Percentiles rank a stretch among this genome's conserved stretches.
These are phyloP conservation scores for Neopestalotiopsis clavispora DNA, from an alignment of 2,329 filamentous ascomycete species.

Conservation along the genomic window DNA sequence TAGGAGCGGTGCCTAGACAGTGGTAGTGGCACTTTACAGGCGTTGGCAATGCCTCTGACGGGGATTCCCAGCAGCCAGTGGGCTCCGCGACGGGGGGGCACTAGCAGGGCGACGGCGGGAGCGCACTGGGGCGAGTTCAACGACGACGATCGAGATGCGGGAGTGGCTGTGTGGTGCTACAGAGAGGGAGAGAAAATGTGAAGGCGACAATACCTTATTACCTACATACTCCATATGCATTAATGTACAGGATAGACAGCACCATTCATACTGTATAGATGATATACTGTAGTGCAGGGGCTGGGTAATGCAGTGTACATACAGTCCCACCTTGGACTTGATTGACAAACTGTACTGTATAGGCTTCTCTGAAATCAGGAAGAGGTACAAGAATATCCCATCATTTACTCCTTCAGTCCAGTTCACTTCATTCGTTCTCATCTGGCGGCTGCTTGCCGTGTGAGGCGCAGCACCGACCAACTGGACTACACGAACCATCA, in stretches of 20 bases:
- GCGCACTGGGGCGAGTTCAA: not conserved
- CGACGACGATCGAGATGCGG: conserved; percentile 16
- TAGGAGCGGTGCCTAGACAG: not conserved
- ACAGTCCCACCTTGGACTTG: too few species aligned
- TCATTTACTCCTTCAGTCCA: not conserved
- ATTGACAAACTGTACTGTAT: too few species aligned
- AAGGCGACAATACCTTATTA: not conserved
- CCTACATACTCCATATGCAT: not conserved
- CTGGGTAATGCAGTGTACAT: too few species aligned
- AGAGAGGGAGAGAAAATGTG: not conserved
- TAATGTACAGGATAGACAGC: too few species aligned
- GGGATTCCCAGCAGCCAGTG: not conserved
- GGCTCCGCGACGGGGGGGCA: not conserved
- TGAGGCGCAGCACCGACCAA: not conserved
- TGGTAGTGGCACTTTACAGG: not conserved
- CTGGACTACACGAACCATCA: too few species aligned
- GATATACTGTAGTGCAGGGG: too few species aligned
- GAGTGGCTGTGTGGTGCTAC: conserved; percentile 13
- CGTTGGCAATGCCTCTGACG: not conserved
- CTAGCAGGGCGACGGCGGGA: conserved; percentile 5
- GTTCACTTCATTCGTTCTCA: not conserved
- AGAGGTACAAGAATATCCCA: not conserved
- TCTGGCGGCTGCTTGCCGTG: not conserved
- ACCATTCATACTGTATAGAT: too few species aligned
- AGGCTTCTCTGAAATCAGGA: not conserved